Conservation (phyloP, 179 eudicot species). For the Pouteria campechiana region DNA sequence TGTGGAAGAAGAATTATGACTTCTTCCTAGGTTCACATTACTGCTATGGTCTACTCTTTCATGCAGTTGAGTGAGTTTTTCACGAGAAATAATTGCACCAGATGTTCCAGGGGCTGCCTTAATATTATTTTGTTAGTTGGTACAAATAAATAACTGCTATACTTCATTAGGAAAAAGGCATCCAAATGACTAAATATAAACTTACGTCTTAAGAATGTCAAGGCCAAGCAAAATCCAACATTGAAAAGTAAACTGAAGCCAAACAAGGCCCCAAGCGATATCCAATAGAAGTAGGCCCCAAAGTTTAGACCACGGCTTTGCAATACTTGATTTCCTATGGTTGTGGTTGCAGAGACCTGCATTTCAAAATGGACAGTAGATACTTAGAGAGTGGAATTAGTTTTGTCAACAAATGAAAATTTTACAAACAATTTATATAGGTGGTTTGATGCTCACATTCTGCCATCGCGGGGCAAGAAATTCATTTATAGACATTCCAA, state of each 20-base stretch:
- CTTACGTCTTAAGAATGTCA: not conserved
- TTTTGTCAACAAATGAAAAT: too few species aligned
- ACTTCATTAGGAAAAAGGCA: not conserved
- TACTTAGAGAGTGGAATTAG: too few species aligned
- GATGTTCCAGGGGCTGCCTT: constrained; percentile 4
- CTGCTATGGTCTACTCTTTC: not conserved
- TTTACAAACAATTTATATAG: too few species aligned
- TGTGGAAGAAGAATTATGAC: not conserved
- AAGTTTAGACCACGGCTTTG: constrained; percentile 2
- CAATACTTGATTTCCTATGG: constrained; percentile 1
- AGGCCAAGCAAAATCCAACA: not conserved
- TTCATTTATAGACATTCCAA: constrained; percentile 67
- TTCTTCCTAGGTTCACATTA: not conserved
- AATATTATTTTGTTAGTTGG: not conserved
- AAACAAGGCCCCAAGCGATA: constrained; percentile 1
- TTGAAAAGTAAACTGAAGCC: not conserved
- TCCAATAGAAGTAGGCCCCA: constrained; percentile 3
- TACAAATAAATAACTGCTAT: not conserved
- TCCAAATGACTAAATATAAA: not conserved
- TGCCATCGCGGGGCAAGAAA: constrained; percentile 83
- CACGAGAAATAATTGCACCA: not conserved
- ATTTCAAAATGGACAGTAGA: too few species aligned
- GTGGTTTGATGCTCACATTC: constrained; percentile 23
- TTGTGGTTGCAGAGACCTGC: constrained; percentile 2
- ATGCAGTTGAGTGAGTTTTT: not conserved